These are phyloP conservation scores for Aspergillus viridinutans DNA, from an alignment of 2,329 filamentous ascomycete species.

Conservation along the genomic window DNA sequence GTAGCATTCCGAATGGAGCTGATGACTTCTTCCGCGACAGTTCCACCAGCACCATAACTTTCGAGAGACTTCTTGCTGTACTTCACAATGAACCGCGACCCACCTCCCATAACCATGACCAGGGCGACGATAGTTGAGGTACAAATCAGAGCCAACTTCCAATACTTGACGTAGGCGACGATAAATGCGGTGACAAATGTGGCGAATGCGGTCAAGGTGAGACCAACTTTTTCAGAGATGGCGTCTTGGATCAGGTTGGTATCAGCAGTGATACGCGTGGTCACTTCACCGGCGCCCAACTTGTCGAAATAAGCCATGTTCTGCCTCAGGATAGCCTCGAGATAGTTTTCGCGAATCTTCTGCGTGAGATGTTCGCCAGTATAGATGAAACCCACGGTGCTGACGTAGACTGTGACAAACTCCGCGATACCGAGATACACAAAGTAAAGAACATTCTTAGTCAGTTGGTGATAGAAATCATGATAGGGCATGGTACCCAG, in stretches of 20 bases:
- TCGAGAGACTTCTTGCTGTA: slow-evolving; percentile 74
- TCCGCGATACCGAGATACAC: slow-evolving; percentile 79
- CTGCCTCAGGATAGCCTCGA: slow-evolving; percentile 77
- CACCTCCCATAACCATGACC: slow-evolving; percentile 68
- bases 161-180: slow-evolving; percentile 85
- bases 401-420: slow-evolving; percentile 72
- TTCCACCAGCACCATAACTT: slow-evolving; percentile 79
- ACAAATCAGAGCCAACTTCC: slow-evolving; percentile 88
- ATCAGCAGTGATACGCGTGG: slow-evolving; percentile 88
- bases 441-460: slow-evolving; percentile 70
- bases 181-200: slow-evolving; percentile 87
- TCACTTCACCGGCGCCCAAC: slow-evolving; percentile 86
- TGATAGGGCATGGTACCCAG: slow-evolving; percentile 44
- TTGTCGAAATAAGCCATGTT: slow-evolving; percentile 95
- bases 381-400: slow-evolving; percentile 87
- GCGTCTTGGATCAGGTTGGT: slow-evolving; percentile 92
- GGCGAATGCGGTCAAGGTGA: slow-evolving; percentile 70
- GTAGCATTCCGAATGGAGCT: slow-evolving; percentile 89
- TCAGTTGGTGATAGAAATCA: slow-evolving; percentile 59
- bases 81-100: slow-evolving; percentile 71
- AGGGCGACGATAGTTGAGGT: slow-evolving; percentile 77
- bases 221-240: slow-evolving; percentile 81
- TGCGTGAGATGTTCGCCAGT: slow-evolving; percentile 73
- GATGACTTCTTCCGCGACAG: slow-evolving; percentile 88
- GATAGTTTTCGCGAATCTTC: slow-evolving; percentile 77